These are phyloP conservation scores for Ramaria rubella DNA, from an alignment of 768 basidiomycete genomes.

Conservation along the genomic window DNA sequence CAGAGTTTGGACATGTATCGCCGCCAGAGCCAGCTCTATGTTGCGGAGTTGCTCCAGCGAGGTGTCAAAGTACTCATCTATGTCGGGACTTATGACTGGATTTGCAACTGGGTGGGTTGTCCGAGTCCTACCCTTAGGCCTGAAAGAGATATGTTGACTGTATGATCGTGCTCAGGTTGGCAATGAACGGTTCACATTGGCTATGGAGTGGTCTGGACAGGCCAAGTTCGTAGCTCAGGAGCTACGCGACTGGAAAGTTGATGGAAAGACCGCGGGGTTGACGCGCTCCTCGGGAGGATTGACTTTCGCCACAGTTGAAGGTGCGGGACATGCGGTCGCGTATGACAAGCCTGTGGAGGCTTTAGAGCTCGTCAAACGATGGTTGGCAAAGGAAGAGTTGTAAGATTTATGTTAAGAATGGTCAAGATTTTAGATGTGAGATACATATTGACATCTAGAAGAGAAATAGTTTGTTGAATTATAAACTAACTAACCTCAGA, in stretches of 20 bases:
- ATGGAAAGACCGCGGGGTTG: slow-evolving; percentile 43
- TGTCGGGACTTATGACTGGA: slow-evolving; percentile 24
- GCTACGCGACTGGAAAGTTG: slow-evolving; percentile 54
- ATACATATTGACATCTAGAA: too few relatives aligned
- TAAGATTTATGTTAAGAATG: neutral
- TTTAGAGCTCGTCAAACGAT: slow-evolving; percentile 26
- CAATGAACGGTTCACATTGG: slow-evolving; percentile 55
- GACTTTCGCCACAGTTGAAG: slow-evolving; percentile 19
- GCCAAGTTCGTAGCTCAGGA: slow-evolving; percentile 39
- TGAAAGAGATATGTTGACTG: slow-evolving; percentile 31
- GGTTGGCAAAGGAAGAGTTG: slow-evolving; percentile 17
- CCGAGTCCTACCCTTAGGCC: slow-evolving; percentile 18
- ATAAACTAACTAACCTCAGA: too few relatives aligned
- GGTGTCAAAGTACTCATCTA: slow-evolving; percentile 29
- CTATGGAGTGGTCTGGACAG: slow-evolving; percentile 54
- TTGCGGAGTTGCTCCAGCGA: slow-evolving; percentile 33
- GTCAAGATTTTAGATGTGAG: too few relatives aligned
- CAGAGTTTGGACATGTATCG: slow-evolving; percentile 35
- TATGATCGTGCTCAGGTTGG: slow-evolving; percentile 44
- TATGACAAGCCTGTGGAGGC: slow-evolving; percentile 31
- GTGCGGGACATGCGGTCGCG: slow-evolving; percentile 19
- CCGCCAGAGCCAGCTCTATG: slow-evolving; percentile 26
- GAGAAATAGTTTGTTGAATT: too few relatives aligned
- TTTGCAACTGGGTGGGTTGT: slow-evolving; percentile 14
- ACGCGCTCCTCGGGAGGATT: slow-evolving; percentile 8